These are phyloP conservation scores for Hemileccinum impolitum DNA, from an alignment of 768 basidiomycete species.

Conservation along the genomic window DNA sequence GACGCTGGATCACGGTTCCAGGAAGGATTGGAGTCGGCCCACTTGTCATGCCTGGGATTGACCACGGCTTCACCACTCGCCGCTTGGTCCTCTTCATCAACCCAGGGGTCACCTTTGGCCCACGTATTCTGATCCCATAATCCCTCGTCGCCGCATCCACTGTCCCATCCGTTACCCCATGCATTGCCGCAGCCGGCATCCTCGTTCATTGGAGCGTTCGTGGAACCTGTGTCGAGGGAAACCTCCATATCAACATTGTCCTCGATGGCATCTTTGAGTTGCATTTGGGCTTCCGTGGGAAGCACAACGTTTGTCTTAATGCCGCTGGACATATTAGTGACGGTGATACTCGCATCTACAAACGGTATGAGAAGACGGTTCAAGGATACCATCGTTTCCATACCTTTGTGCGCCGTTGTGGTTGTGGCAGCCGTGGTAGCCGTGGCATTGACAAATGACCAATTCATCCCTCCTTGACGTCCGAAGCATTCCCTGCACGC, in stretches of 20 bases:
- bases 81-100: conserved; percentile 8
- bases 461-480: conserved; percentile 40
- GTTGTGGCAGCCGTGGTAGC: neutral
- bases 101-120: conserved; percentile 8
- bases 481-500: conserved; percentile 53
- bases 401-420: conserved; percentile 8
- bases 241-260: conserved; percentile 23
- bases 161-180: conserved; percentile 4
- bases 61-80: neutral
- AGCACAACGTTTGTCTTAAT: conserved; percentile 13
- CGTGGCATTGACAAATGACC: conserved; percentile 13
- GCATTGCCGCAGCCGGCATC: neutral
- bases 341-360: conserved; percentile 15
- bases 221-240: conserved; percentile 4
- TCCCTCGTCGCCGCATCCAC: conserved; percentile 12
- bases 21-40: conserved; percentile 16
- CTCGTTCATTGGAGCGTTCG: neutral
- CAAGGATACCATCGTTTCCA: neutral
- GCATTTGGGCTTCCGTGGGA: conserved; percentile 22
- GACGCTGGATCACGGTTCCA: conserved; percentile 23
- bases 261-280: conserved; percentile 28
- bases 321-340: conserved; percentile 17
- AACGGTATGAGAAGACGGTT: conserved; percentile 5
- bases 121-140: conserved; percentile 13
- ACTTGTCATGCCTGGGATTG: conserved; percentile 1